Conservation (phyloP, 2,329 filamentous ascomycete species). For the Aspergillus melleus region DNA sequence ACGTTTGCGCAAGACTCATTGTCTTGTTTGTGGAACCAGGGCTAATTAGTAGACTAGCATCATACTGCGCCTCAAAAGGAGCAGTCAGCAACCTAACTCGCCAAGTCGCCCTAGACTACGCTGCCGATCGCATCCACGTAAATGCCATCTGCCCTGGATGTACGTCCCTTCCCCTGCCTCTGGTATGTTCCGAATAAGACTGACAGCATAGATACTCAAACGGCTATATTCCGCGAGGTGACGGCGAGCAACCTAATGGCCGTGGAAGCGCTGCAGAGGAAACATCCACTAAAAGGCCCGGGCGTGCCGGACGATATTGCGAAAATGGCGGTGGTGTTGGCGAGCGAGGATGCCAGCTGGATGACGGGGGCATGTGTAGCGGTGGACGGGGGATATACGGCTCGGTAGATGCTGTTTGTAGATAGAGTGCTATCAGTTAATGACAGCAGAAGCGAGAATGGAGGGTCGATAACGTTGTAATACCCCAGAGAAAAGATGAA, state of each 20-base stretch:
- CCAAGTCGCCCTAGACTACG: slow-evolving; percentile 53
- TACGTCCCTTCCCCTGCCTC: slow-evolving; percentile 2
- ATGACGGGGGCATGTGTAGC: slow-evolving; percentile 47
- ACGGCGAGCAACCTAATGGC: background rate
- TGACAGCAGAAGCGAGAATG: no score
- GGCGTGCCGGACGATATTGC: slow-evolving; percentile 38
- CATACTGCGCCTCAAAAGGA: slow-evolving; percentile 53
- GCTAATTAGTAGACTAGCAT: slow-evolving; percentile 19
- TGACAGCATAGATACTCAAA: slow-evolving; percentile 24
- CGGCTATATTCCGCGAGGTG: slow-evolving; percentile 20
- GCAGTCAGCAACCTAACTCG: slow-evolving; percentile 53
- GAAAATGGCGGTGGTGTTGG: slow-evolving; percentile 46
- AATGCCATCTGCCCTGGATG: slow-evolving; percentile 58
- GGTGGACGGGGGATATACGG: slow-evolving; percentile 49
- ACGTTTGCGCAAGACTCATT: background rate
- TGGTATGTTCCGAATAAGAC: background rate
- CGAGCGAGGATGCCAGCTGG: slow-evolving; percentile 49
- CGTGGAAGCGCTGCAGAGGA: slow-evolving; percentile 9
- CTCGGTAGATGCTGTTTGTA: slow-evolving; percentile 3
- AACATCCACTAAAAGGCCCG: slow-evolving; percentile 29
- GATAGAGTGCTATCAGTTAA: no score
- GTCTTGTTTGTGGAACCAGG: background rate
- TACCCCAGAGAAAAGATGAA: no score
- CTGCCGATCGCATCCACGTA: slow-evolving; percentile 49
- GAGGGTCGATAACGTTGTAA: no score